phyloP scores from a whole-genome alignment of 805 yeast species.

The Schwanniomyces sp. region DNA sequence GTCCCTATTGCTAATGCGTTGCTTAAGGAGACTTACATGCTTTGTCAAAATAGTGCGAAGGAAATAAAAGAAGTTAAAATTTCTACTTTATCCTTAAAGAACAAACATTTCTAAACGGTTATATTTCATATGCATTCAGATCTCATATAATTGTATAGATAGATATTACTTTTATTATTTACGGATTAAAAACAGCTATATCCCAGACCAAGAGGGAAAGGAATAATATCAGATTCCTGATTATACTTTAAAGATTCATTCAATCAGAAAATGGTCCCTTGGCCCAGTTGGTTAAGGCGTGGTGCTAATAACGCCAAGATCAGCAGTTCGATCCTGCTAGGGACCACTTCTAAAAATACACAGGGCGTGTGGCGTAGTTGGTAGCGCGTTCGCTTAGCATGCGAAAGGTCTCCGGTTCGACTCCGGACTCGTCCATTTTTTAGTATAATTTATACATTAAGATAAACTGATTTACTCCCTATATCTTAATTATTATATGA shows the following conservation, averaged over 20 bases:
- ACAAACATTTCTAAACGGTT: background rate
- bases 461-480: no score
- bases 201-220: background rate
- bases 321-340: constrained; percentile 89
- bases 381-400: constrained; percentile 52
- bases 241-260: no score
- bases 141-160: background rate
- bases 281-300: constrained; percentile 56
- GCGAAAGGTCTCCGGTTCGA: constrained; percentile 51
- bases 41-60: background rate
- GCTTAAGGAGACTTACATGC: background rate
- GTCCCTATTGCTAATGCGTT: background rate
- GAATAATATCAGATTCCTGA: no score
- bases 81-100: background rate
- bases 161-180: no score
- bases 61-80: background rate
- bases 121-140: background rate
- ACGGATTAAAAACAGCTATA: background rate
- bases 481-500: no score
- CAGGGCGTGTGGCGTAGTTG: constrained; percentile 50
- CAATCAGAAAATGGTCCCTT: constrained; percentile 38
- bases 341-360: constrained; percentile 47
- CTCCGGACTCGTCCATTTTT: constrained; percentile 40
- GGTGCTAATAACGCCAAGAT: constrained; percentile 61
- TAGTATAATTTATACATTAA: constrained; percentile 2